These are phyloP conservation scores for Pouteria campechiana DNA, from an alignment of 179 eudicot genomes.

Conservation along the genomic window DNA sequence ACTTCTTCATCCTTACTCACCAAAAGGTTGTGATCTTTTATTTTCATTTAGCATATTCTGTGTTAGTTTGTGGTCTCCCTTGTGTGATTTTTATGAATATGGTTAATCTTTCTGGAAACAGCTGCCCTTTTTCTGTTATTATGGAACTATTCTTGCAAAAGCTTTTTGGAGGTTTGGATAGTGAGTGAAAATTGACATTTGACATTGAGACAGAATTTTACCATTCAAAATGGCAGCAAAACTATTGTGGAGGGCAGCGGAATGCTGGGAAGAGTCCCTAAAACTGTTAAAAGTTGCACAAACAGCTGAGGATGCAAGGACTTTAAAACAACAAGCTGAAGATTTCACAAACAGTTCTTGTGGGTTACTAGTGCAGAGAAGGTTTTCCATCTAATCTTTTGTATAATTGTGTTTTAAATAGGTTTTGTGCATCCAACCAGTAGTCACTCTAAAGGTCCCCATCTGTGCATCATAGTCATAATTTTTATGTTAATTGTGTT, in stretches of 20 bases:
- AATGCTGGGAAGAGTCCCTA: slow-evolving; percentile 81
- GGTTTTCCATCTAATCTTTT: slow-evolving; percentile 44
- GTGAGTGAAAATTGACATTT: too few relatives aligned
- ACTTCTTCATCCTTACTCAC: slow-evolving; percentile 94
- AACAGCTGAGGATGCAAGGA: slow-evolving; percentile 26
- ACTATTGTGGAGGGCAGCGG: slow-evolving; percentile 84
- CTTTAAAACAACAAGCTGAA: slow-evolving; percentile 8
- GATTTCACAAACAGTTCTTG: slow-evolving; percentile 1
- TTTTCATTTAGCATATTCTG: background rate
- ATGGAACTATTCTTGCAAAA: background rate
- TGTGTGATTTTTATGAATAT: too few relatives aligned
- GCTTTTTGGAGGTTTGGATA: too few relatives aligned
- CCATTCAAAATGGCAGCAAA: slow-evolving; percentile 44
- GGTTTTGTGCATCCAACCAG: too few relatives aligned
- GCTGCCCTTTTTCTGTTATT: background rate
- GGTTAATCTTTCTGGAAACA: too few relatives aligned
- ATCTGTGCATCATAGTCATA: too few relatives aligned
- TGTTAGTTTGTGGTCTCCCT: background rate
- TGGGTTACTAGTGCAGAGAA: slow-evolving; percentile 49
- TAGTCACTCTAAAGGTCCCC: too few relatives aligned
- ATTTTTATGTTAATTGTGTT: too few relatives aligned
- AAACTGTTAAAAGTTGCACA: slow-evolving; percentile 74
- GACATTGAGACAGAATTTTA: too few relatives aligned
- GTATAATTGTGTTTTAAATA: too few relatives aligned
- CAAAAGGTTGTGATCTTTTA: slow-evolving; percentile 45